These are phyloP conservation scores for Lipomyces spencermartinsiae DNA, from an alignment of 805 yeast genomes.

Conservation along the genomic window DNA sequence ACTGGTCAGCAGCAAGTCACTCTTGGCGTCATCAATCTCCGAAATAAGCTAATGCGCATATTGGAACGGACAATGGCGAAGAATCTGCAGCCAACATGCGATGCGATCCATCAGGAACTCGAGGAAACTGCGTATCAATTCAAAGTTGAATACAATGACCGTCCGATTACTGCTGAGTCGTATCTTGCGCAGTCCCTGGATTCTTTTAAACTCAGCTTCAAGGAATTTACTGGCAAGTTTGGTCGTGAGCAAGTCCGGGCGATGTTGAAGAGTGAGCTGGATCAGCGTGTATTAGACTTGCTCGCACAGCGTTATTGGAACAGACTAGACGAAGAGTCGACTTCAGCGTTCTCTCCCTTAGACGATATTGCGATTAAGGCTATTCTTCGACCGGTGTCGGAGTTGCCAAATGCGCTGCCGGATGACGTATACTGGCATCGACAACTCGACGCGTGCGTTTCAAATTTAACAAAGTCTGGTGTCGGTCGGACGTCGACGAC, in stretches of 20 bases:
- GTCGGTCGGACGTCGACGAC: slow-evolving; percentile 89
- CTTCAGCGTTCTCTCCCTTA: slow-evolving; percentile 19
- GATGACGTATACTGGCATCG: slow-evolving; percentile 87
- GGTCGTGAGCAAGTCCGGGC: slow-evolving; percentile 83
- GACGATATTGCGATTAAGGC: not conserved
- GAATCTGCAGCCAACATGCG: slow-evolving; percentile 85
- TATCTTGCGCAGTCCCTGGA: slow-evolving; percentile 93
- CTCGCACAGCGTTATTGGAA: slow-evolving; percentile 95
- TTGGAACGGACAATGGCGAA: slow-evolving; percentile 90
- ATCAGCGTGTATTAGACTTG: slow-evolving; percentile 85
- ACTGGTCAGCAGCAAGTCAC: slow-evolving; percentile 43
- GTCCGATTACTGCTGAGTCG: slow-evolving; percentile 91
- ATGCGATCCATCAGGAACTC: slow-evolving; percentile 82
- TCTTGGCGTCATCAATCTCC: slow-evolving; percentile 76
- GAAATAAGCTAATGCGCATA: slow-evolving; percentile 81
- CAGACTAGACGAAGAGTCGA: slow-evolving; percentile 52
- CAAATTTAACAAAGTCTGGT: slow-evolving; percentile 88
- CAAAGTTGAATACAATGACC: slow-evolving; percentile 95
- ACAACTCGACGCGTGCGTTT: slow-evolving; percentile 82
- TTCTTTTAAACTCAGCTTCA: slow-evolving; percentile 79
- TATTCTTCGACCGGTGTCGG: slow-evolving; percentile 59
- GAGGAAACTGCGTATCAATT: slow-evolving; percentile 93
- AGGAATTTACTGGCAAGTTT: slow-evolving; percentile 82
- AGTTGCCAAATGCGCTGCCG: slow-evolving; percentile 60
- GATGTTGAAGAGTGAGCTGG: slow-evolving; percentile 80